Conservation (phyloP, 2,329 filamentous ascomycete species). For the Fonsecaea pugnacius region DNA sequence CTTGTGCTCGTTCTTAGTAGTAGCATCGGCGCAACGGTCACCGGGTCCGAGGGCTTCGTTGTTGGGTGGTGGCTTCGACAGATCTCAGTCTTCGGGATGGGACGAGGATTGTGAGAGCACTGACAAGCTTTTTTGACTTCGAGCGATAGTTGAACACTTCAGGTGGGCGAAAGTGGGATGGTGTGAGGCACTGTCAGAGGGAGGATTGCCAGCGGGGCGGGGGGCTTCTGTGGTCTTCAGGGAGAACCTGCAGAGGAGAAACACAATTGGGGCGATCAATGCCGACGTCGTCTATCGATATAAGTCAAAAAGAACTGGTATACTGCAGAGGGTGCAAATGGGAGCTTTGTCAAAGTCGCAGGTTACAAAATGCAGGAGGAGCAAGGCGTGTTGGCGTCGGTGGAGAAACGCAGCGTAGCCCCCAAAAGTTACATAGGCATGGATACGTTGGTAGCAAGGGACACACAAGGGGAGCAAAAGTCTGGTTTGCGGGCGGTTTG, state of each 20-base stretch:
- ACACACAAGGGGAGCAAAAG: constrained; percentile 3
- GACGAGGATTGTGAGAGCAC: background rate
- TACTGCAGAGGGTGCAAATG: background rate
- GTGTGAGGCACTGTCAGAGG: constrained; percentile 8
- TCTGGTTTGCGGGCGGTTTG: background rate
- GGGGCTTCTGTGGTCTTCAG: background rate
- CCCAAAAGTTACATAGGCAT: constrained; percentile 18
- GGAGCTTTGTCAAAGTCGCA: constrained; percentile 6
- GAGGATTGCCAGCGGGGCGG: constrained; percentile 7
- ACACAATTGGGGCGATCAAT: background rate
- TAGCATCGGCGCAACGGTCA: constrained; percentile 14
- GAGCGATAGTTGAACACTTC: background rate
- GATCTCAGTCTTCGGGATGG: background rate
- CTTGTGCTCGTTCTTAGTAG: constrained; percentile 17
- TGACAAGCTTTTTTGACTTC: background rate
- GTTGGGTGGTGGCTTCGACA: background rate
- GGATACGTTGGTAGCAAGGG: constrained; percentile 8
- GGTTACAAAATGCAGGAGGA: constrained; percentile 12
- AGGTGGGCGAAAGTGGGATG: constrained; percentile 7
- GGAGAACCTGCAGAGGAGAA: background rate
- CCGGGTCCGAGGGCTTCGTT: constrained; percentile 3
- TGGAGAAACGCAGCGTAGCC: constrained; percentile 24
- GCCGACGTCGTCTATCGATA: background rate
- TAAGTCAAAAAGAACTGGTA: background rate
- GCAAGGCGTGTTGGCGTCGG: constrained; percentile 28